These are phyloP conservation scores for Kwoniella newhampshirensis DNA, from an alignment of 768 basidiomycete species.

Conservation along the genomic window DNA sequence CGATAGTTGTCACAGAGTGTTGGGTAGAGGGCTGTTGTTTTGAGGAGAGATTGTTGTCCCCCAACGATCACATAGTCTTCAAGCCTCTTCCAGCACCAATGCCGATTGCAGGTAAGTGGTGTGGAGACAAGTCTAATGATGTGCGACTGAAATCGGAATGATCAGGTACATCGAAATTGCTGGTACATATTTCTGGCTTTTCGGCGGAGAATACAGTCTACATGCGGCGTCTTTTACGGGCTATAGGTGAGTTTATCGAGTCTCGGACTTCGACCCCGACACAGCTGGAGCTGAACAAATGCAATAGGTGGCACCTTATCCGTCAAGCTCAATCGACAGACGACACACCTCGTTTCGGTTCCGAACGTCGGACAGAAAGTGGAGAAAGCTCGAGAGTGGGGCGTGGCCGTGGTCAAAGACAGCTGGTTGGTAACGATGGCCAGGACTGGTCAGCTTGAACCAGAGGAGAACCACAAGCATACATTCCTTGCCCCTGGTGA, in stretches of 20 bases:
- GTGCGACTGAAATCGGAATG: too few species aligned
- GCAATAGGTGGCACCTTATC: conserved; percentile 51
- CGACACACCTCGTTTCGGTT: conserved; percentile 80
- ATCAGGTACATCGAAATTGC: conserved; percentile 62
- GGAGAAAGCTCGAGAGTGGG: conserved; percentile 76
- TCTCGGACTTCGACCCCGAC: not conserved
- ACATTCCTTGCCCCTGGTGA: not conserved
- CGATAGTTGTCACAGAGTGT: conserved; percentile 71
- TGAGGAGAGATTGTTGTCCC: conserved; percentile 67
- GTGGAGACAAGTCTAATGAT: not conserved
- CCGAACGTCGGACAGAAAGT: conserved; percentile 70
- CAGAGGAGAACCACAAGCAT: conserved; percentile 23
- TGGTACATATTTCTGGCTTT: conserved; percentile 72
- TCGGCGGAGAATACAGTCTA: conserved; percentile 67
- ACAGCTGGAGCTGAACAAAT: conserved; percentile 35
- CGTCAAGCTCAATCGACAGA: conserved; percentile 60
- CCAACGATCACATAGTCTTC: conserved; percentile 70
- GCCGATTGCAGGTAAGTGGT: conserved; percentile 63
- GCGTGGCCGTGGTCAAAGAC: conserved; percentile 67
- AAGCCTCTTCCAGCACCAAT: conserved; percentile 62
- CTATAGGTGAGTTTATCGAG: conserved; percentile 59
- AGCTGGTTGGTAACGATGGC: conserved; percentile 69
- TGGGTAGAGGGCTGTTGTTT: conserved; percentile 87
- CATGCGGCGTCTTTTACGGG: conserved; percentile 66
- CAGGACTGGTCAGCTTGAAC: conserved; percentile 55